Base-by-base conservation (phyloP, 192 early-diverging fungal species). In the Backusella macrospora region DNA sequence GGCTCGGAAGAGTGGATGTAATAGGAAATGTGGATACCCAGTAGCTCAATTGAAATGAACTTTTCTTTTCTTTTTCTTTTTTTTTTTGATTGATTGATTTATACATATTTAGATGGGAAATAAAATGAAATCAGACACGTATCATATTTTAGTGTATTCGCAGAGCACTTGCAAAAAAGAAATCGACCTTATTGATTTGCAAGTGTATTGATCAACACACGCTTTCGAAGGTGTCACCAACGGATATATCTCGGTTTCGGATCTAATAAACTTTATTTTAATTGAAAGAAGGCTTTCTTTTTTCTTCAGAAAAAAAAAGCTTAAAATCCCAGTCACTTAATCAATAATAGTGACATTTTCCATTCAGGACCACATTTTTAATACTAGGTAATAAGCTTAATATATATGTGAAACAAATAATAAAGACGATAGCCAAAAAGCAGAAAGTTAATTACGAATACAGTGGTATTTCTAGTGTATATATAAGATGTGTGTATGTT, bases 251-350 rank as follows among this genome's bases (percentile, higher is more conserved):
- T 59, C 18, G 2, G 52, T 59, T 59, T 59, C 52, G 21, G 52
- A 59, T 59, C 52, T 59, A 59, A 59, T 12, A 59, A 59, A 59
- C 6, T 34, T 34, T 34, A 34, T 34, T 34, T 34, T 34, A 34
- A 34, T 34, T 34, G 29, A 34, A 34, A 34, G 29, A 34, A 13
- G 26, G 52, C 52, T 59, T 26, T 59, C 18, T 55, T 55, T 21
- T 49, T 23, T 55, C 18, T 55, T 55, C n/a, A n/a, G n/a, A 55
- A 55, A 55, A 55, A 42, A 42, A 55, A 55, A 55, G 49, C 12
- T 59, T 59, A 59, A 59, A 59, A 26, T 59, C 52, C 26, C 52
- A 59, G 52, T 59, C 52, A 59, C 52, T 59, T 23, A 34, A 34
- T 59, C 10, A 10, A 9, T 59, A 59, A 23, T 59, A 59, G 2